Base-by-base conservation (phyloP, 1,284 basidiomycete genomes). In the Testicularia cyperi region DNA sequence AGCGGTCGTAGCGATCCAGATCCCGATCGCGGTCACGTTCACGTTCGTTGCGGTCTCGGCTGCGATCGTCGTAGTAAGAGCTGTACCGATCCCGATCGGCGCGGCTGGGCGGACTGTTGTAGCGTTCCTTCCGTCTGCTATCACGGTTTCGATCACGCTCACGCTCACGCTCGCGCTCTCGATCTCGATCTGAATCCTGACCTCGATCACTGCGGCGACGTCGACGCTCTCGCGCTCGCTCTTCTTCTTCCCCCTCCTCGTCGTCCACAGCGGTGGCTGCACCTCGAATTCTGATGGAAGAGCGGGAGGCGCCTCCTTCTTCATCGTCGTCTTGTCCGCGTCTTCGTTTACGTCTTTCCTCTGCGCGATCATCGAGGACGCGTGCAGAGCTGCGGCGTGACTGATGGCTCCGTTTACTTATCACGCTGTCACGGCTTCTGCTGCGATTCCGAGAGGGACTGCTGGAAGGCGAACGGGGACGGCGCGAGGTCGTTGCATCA, bases 161-260 rank as follows among this genome's bases (percentile, higher is more conserved):
- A 7, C 14, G 13, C n/a, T 52, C 60, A 20, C 38, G 34, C 7
- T 33, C 38, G 10, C 14, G 13, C n/a, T 52, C 60, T 15, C 49
- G 45, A 24, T 61, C 67, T 19, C 58, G 54, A 16, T 56, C 44
- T 10, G 9, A 7, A 23, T 52, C 55, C 15, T 63, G 52, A 14
- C 44, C 37, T 18, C 53, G 28, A 16, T 55, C 54, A 40, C 44
- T 62, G 15, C 62, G 48, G 28, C 70, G 47, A 18, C 53, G 52
- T 14, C 57, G 49, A 30, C 65, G 64, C 24, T 75, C 72, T 22
- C 65, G 67, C 13, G 57, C 58, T 37, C 82, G 81, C 27, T 84
- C 82, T 28, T 58, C 56, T 13, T 52, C 63, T 27, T 84, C 82
- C 28, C 55, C 56, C 13, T 52, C 63, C 14, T 65, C 58, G 13